Evolutionary conservation across 2,329 filamentous ascomycete genomes (phyloP), one percentile per base, ranked within the genome.

Genomic region (Fusarium sp.): DNA sequence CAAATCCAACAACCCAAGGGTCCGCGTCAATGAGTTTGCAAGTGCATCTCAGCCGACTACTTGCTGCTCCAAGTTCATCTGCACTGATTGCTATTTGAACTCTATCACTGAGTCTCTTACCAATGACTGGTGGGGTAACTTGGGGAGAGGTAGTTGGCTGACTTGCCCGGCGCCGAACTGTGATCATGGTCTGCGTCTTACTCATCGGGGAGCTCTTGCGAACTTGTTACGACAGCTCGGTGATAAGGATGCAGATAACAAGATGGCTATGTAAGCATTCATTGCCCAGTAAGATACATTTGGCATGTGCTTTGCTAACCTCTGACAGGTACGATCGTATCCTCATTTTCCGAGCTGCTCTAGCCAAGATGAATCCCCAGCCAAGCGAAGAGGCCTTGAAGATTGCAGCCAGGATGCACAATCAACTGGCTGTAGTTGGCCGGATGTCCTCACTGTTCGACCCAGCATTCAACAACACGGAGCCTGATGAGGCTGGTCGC

Each of bases 41-140:
- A 38, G 42, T 17, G 31, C 40, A 17, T 57, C 55, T 1, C 55
- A 57, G 4, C 55, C 55, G 17, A 59, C 53, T 14, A 3, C 29
- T 4, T 64, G 62, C 14, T 64, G 62, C n/a, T 49, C 62, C 8
- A 64, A 64, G 62, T 59, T 56, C 14, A 31, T 64, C 9, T 64
- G 62, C 24, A 64, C 62, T 4, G 38, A 64, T 0, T 64, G 62
- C 16, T 64, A 51, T 17, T 35, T 51, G 29, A 22, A 44, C 2
- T 22, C 33, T 6, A 9, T 64, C 38, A 36, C 51, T 1, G 49
- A 40, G 2, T 64, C 55, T 1, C 36, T 64, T 6, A 42, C 31
- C 7, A 49, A 24, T 3, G 55, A 46, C 6, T 64, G 62, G 55
- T 64, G 62, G 62, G 12, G 8, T 6, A 59, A 59, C 17, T 36